Percentiles rank a stretch among this genome's conserved stretches.
phyloP scores from a whole-genome alignment of 1,139 yeast species.

The Nakaseomyces sp. region DNA sequence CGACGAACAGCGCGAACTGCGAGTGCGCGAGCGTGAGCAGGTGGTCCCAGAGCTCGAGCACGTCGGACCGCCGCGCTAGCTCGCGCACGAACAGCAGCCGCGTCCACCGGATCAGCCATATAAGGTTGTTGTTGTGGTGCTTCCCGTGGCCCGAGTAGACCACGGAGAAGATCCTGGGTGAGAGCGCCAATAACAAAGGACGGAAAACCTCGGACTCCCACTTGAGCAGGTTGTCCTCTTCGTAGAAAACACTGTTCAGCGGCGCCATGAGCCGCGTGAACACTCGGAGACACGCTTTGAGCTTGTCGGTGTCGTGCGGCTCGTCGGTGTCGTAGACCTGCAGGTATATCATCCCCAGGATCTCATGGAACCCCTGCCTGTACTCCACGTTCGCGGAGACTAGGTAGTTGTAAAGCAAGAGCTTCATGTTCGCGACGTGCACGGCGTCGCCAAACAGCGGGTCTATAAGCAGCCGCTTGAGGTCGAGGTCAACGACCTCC shows the following conservation, averaged over 20 bases:
- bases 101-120: slow-evolving; percentile 62
- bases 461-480: slow-evolving; percentile 54
- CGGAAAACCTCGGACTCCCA: slow-evolving; percentile 35
- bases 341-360: slow-evolving; percentile 50
- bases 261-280: slow-evolving; percentile 31
- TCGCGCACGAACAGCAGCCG: slow-evolving; percentile 52
- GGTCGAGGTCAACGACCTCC: slow-evolving; percentile 52
- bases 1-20: slow-evolving; percentile 35
- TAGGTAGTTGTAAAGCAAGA: slow-evolving; percentile 43
- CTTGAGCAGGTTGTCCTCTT: slow-evolving; percentile 27
- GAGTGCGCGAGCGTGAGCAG: slow-evolving; percentile 30
- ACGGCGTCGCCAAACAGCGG: slow-evolving; percentile 37
- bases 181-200: slow-evolving; percentile 41
- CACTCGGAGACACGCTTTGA: slow-evolving; percentile 25
- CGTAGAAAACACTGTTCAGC: slow-evolving; percentile 25
- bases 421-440: slow-evolving; percentile 38
- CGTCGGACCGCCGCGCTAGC: slow-evolving; percentile 39
- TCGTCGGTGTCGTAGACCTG: slow-evolving; percentile 32
- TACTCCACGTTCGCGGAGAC: slow-evolving; percentile 34
- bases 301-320: slow-evolving; percentile 11
- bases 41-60: slow-evolving; percentile 51
- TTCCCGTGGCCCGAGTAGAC: slow-evolving; percentile 26
- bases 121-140: slow-evolving; percentile 36
- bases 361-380: slow-evolving; percentile 65
- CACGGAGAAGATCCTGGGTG: slow-evolving; percentile 29